Conservation (phyloP, 805 yeast genomes). For the Candida maesae region DNA sequence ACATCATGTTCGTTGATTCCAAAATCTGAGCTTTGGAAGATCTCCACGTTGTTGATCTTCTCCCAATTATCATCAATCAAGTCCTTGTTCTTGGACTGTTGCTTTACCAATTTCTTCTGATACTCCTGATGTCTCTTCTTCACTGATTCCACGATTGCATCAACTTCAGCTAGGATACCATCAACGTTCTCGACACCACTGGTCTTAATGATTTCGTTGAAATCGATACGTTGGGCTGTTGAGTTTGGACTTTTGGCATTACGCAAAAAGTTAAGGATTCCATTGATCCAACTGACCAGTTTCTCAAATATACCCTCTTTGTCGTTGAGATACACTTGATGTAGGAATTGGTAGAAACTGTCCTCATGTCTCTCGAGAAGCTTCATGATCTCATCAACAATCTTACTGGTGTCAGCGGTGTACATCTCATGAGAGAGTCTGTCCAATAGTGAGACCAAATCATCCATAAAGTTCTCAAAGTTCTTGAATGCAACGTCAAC, state of each 20-base stretch:
- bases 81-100: constrained; percentile 7
- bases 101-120: constrained; percentile 25
- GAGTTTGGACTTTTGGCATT: constrained; percentile 44
- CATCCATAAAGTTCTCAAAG: constrained; percentile 62
- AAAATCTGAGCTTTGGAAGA: constrained; percentile 41
- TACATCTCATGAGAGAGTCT: constrained; percentile 44
- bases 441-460: constrained; percentile 57
- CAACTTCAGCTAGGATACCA: constrained; percentile 36
- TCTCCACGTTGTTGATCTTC: constrained; percentile 38
- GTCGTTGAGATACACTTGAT: constrained; percentile 79
- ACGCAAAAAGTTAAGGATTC: constrained; percentile 59
- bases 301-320: constrained; percentile 65
- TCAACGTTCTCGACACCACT: constrained; percentile 25
- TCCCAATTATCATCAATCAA: constrained; percentile 39
- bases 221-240: constrained; percentile 38
- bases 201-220: constrained; percentile 33
- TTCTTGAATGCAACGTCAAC: constrained; percentile 62
- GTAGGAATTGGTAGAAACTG: constrained; percentile 69
- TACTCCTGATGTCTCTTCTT: constrained; percentile 32
- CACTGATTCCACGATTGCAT: constrained; percentile 35
- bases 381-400: constrained; percentile 62
- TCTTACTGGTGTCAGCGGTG: constrained; percentile 50
- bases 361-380: constrained; percentile 71
- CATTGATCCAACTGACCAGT: constrained; percentile 69
- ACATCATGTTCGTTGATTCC: constrained; percentile 48